A percentile compares a stretch with the other conserved stretches of the same genome.
These are phyloP conservation scores for Cryptococcus floricola DNA, from an alignment of 1,284 basidiomycete species.

Conservation along the genomic window DNA sequence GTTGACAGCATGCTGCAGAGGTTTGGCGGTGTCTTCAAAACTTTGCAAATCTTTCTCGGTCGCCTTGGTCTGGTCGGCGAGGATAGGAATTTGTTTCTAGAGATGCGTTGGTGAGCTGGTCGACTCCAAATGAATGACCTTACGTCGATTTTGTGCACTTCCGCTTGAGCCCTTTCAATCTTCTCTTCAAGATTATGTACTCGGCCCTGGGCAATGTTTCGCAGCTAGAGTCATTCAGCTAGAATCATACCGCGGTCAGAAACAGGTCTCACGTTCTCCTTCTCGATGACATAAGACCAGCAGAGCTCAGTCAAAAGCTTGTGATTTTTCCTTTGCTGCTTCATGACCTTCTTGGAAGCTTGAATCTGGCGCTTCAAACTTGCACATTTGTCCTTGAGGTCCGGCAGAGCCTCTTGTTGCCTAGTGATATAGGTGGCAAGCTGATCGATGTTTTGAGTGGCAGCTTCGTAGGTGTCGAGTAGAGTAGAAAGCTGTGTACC, in stretches of 20 bases:
- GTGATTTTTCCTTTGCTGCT: conserved; percentile 41
- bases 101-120: background rate
- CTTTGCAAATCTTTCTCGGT: conserved; percentile 19
- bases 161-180: conserved; percentile 14
- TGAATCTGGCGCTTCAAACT: conserved; percentile 15
- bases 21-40: conserved; percentile 2
- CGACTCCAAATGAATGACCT: conserved; percentile 1
- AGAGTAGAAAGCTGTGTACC: conserved; percentile 90
- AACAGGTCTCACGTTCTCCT: conserved; percentile 55
- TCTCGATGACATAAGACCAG: conserved; percentile 79
- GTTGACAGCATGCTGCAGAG: conserved; percentile 59
- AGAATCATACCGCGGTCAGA: background rate
- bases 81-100: conserved; percentile 10
- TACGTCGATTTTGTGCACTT: conserved; percentile 13
- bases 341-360: conserved; percentile 14
- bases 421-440: conserved; percentile 21
- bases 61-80: conserved; percentile 19
- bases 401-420: conserved; percentile 21
- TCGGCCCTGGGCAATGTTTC: conserved; percentile 3
- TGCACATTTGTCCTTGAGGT: conserved; percentile 17
- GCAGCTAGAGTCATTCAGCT: conserved; percentile 9
- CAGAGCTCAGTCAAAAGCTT: conserved; percentile 61
- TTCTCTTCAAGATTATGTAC: conserved; percentile 27
- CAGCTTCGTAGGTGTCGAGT: conserved; percentile 76
- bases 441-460: conserved; percentile 50